phyloP scores from a whole-genome alignment of 352 stramenopile genomes.

The Heterotrichella gracilis region DNA sequence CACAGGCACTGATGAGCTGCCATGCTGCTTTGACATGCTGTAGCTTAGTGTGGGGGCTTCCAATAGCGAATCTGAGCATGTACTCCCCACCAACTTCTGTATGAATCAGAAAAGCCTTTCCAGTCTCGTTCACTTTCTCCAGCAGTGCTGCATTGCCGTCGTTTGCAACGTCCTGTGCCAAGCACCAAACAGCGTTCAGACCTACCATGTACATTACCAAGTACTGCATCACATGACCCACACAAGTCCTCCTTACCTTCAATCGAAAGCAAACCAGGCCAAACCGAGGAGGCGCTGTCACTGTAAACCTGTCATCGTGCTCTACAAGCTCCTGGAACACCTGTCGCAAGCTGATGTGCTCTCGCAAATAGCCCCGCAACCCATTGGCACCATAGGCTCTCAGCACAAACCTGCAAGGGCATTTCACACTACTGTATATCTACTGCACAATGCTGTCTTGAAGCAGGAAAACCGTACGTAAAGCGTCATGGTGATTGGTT shows the following conservation, averaged over 20 bases:
- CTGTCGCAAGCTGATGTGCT: slow-evolving; percentile 26
- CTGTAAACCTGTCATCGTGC: slow-evolving; percentile 26
- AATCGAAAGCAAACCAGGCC: slow-evolving; percentile 32
- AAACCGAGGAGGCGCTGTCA: slow-evolving; percentile 27
- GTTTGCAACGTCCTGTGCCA: slow-evolving; percentile 24
- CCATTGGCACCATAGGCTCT: slow-evolving; percentile 29
- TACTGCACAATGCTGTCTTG: no score
- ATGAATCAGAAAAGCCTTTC: slow-evolving; percentile 31
- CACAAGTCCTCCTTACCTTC: no score
- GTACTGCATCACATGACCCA: no score
- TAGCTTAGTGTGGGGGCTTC: slow-evolving; percentile 12
- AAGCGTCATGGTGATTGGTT: no score
- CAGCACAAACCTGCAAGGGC: slow-evolving; percentile 34
- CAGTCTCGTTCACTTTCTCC: slow-evolving; percentile 28
- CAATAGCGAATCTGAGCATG: slow-evolving; percentile 28
- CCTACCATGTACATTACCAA: no score
- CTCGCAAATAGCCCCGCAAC: slow-evolving; percentile 28
- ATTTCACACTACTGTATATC: no score
- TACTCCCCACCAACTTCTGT: slow-evolving; percentile 28
- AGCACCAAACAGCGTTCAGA: no score
- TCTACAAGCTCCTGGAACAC: slow-evolving; percentile 24
- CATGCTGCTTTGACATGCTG: no score
- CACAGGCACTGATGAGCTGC: no score
- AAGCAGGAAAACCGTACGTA: no score
- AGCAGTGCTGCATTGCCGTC: slow-evolving; percentile 27